Conservation (phyloP, 192 early-diverging fungal genomes). For the Coemansia sp. region DNA sequence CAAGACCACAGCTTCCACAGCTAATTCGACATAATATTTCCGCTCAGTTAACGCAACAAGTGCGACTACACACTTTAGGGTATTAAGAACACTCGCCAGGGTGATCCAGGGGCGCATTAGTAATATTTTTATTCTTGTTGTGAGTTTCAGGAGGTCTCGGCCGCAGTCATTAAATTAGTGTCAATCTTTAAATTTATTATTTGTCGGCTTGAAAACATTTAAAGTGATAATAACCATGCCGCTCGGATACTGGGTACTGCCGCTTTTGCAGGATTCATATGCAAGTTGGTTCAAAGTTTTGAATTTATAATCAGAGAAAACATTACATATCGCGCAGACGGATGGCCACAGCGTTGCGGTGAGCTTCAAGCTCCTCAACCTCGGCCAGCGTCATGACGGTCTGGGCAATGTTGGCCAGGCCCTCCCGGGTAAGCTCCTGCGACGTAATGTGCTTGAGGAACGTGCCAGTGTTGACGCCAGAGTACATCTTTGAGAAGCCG, state of each 20-base stretch:
- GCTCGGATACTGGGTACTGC: no score
- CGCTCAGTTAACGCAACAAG: no score
- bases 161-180: no score
- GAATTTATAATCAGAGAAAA: not conserved
- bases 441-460: conserved; percentile 98
- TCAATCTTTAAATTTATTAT: no score
- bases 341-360: conserved; percentile 94
- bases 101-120: not conserved
- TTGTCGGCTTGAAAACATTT: no score
- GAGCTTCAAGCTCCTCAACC: conserved; percentile 94
- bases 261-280: not conserved
- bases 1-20: no score
- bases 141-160: no score
- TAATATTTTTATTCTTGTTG: not conserved
- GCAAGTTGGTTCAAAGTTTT: not conserved
- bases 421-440: conserved; percentile 86
- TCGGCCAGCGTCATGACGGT: conserved; percentile 94
- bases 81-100: no score
- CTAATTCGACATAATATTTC: no score
- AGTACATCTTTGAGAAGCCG: conserved; percentile 97
- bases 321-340: conserved; percentile 59
- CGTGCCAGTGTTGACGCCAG: conserved; percentile 93
- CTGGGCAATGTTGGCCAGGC: conserved; percentile 79
- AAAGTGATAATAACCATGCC: no score
- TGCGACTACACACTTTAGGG: no score